These are phyloP conservation scores for Rhodotorula sp. DNA, from an alignment of 1,284 basidiomycete species.

Conservation along the genomic window DNA sequence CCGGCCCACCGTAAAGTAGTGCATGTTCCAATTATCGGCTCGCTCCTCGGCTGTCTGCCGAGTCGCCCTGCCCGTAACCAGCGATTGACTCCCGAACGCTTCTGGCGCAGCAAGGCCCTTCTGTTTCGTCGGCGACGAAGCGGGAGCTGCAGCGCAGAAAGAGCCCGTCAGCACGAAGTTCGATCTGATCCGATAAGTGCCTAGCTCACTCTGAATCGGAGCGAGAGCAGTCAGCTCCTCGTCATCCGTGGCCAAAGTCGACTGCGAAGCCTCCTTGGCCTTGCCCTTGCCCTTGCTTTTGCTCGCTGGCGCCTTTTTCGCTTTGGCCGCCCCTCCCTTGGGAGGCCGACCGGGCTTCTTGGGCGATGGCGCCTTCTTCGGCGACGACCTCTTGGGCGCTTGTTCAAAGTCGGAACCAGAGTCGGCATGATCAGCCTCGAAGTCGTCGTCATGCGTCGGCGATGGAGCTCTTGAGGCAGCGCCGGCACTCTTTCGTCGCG, in stretches of 20 bases:
- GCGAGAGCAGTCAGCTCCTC: no score
- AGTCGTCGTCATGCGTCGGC: no score
- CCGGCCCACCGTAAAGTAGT: constrained; percentile 1
- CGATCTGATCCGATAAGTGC: background rate
- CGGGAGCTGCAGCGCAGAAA: background rate
- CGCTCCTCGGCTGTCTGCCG: constrained; percentile 17
- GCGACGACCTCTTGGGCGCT: background rate
- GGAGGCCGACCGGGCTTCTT: background rate
- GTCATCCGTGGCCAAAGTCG: background rate
- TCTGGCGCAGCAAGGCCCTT: constrained; percentile 6
- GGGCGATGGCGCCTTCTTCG: background rate
- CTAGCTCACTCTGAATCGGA: no score
- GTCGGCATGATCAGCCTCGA: background rate
- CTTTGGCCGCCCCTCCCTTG: background rate
- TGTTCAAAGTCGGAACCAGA: no score
- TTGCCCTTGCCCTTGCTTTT: background rate
- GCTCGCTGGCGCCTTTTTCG: background rate
- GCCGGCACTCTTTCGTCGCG: background rate
- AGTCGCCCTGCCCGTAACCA: background rate
- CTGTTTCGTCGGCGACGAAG: background rate
- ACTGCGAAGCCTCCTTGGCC: background rate
- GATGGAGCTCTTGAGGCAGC: background rate
- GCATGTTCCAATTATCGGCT: constrained; percentile 12
- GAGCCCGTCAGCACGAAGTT: no score
- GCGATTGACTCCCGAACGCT: constrained; percentile 9